phyloP scores from a whole-genome alignment of 495 filamentous ascomycete genomes.

The Xylaria nigripes region DNA sequence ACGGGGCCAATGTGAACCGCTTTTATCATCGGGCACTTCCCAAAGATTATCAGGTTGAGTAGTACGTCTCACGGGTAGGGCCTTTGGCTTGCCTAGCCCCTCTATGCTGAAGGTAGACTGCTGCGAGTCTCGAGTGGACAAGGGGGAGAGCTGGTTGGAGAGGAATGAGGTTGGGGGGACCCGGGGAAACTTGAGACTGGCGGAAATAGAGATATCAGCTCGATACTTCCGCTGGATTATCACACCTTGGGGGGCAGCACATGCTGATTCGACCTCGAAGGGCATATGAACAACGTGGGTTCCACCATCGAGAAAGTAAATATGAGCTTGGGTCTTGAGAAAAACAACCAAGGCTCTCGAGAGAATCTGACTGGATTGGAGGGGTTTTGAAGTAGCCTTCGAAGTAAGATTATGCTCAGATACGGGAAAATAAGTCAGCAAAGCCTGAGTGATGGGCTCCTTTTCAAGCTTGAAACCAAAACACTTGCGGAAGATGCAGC shows the following conservation, averaged over 20 bases:
- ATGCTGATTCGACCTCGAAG: conserved; percentile 84
- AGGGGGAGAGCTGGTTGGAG: conserved; percentile 50
- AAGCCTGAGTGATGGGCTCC: conserved; percentile 71
- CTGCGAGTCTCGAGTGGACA: conserved; percentile 33
- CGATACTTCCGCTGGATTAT: conserved; percentile 69
- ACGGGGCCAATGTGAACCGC: conserved; percentile 58
- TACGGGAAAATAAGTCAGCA: conserved; percentile 72
- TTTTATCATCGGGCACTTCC: conserved; percentile 38
- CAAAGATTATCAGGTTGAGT: conserved; percentile 41
- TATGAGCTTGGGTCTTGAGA: conserved; percentile 84
- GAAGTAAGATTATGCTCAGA: conserved; percentile 33
- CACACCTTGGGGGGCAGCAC: conserved; percentile 71
- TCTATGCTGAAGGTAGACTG: conserved; percentile 46
- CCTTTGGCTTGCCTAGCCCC: conserved; percentile 41
- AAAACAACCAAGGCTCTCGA: conserved; percentile 79
- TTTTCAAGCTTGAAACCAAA: conserved; percentile 83
- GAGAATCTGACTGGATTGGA: conserved; percentile 18
- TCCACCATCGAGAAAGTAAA: conserved; percentile 82
- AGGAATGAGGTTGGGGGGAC: conserved; percentile 77
- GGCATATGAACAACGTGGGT: conserved; percentile 89
- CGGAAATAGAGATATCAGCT: conserved; percentile 29
- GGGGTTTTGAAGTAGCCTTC: neutral
- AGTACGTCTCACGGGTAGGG: conserved; percentile 37
- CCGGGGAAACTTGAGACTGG: conserved; percentile 43
- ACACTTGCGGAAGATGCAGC: conserved; percentile 73